A percentile compares a stretch with the other conserved stretches of the same genome.
phyloP scores from a whole-genome alignment of 768 basidiomycete species.

The Strobilomyces confusus region DNA sequence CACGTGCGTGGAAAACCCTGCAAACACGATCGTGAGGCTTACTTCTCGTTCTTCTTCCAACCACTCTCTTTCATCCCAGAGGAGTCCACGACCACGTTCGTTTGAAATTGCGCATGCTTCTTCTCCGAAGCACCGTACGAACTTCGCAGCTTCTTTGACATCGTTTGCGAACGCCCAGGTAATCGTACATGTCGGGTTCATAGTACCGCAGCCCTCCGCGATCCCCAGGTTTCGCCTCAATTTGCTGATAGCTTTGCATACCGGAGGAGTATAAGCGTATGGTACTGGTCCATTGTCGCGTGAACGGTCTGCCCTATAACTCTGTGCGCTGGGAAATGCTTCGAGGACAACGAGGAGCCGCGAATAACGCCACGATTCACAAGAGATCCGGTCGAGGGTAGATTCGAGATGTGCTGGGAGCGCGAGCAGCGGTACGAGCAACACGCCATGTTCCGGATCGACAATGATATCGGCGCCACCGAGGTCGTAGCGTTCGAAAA shows the following conservation, averaged over 20 bases:
- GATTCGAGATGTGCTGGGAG: constrained; percentile 49
- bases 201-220: constrained; percentile 54
- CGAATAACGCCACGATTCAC: constrained; percentile 61
- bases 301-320: constrained; percentile 20
- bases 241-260: constrained; percentile 66
- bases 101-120: constrained; percentile 44
- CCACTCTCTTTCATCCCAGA: constrained; percentile 67
- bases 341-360: constrained; percentile 61
- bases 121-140: constrained; percentile 57
- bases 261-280: constrained; percentile 60
- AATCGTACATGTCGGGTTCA: constrained; percentile 41
- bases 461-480: constrained; percentile 63
- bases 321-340: constrained; percentile 52
- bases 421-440: constrained; percentile 43
- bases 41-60: constrained; percentile 55
- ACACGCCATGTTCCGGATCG: constrained; percentile 55
- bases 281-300: constrained; percentile 8
- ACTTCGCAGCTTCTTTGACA: constrained; percentile 53
- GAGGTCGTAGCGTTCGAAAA: constrained; percentile 63
- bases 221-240: constrained; percentile 61
- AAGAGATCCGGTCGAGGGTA: constrained; percentile 41
- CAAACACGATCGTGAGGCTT: constrained; percentile 11
- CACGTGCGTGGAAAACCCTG: constrained; percentile 11
- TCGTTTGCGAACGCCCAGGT: constrained; percentile 60
- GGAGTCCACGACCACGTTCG: constrained; percentile 32